A percentile compares a stretch with the other conserved stretches of the same genome.
Conservation (phyloP, 2,329 filamentous ascomycete species). For the Teratosphaeriaceae sp. region DNA sequence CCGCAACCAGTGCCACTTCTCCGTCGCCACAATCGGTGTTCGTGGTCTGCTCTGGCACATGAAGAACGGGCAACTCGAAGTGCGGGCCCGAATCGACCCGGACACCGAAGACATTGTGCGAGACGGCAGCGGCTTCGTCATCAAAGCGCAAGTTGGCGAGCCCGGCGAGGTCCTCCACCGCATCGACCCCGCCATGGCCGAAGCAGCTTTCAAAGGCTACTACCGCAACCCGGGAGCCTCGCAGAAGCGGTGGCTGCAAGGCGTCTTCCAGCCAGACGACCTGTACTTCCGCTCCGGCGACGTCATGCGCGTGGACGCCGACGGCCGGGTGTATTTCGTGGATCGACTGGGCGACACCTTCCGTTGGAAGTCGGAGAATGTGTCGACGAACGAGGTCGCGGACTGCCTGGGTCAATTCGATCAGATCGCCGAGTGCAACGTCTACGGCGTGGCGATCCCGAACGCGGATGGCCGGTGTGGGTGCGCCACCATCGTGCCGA, state of each 20-base stretch:
- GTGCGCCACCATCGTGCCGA: constrained; percentile 62
- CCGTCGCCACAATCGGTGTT: constrained; percentile 19
- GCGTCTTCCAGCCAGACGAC: constrained; percentile 70
- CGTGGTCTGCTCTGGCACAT: constrained; percentile 21
- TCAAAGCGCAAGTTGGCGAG: constrained; percentile 52
- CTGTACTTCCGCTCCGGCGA: constrained; percentile 79
- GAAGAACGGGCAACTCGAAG: constrained; percentile 19
- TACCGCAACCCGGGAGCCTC: constrained; percentile 66
- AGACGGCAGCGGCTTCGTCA: constrained; percentile 61
- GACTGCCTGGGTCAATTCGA: constrained; percentile 62
- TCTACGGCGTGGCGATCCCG: constrained; percentile 75
- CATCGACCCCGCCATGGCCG: constrained; percentile 57
- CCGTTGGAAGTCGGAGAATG: constrained; percentile 61
- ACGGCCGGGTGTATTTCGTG: constrained; percentile 71
- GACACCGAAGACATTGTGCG: constrained; percentile 63
- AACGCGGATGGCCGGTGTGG: constrained; percentile 78
- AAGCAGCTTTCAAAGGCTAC: constrained; percentile 70
- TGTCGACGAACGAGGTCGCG: constrained; percentile 56
- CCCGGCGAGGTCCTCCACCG: constrained; percentile 69
- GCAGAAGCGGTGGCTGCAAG: constrained; percentile 62
- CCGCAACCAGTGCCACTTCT: constrained; percentile 21
- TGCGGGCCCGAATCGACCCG: constrained; percentile 63
- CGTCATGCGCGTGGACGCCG: constrained; percentile 59
- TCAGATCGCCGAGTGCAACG: constrained; percentile 67
- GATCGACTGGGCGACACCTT: constrained; percentile 75